These are phyloP conservation scores for Podospora sp. DNA, from an alignment of 495 filamentous ascomycete species.

Conservation along the genomic window DNA sequence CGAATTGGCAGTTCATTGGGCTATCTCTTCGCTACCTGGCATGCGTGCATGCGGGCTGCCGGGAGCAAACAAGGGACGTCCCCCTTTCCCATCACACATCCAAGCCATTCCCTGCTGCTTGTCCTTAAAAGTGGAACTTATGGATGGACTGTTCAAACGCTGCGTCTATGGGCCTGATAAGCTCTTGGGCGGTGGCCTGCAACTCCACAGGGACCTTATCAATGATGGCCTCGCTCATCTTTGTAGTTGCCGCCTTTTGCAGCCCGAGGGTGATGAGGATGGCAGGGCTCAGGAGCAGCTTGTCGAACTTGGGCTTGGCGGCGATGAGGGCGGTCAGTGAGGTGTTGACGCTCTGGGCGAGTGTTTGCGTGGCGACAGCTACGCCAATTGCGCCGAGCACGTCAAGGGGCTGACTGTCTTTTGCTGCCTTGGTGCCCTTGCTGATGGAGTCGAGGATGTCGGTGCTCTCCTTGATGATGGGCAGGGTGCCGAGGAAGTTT, in stretches of 20 bases:
- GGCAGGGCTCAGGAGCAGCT: slow-evolving; percentile 34
- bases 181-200: slow-evolving; percentile 26
- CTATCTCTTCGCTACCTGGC: too few species aligned
- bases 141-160: slow-evolving; percentile 36
- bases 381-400: slow-evolving; percentile 29
- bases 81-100: too few species aligned
- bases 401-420: slow-evolving; percentile 24
- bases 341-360: slow-evolving; percentile 30
- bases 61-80: too few species aligned
- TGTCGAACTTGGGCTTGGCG: slow-evolving; percentile 41
- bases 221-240: slow-evolving; percentile 35
- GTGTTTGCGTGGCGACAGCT: slow-evolving; percentile 28
- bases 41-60: too few species aligned
- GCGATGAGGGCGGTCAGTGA: slow-evolving; percentile 33
- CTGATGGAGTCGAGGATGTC: slow-evolving; percentile 37
- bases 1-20: too few species aligned
- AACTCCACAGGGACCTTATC: slow-evolving; percentile 40
- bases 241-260: slow-evolving; percentile 37
- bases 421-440: slow-evolving; percentile 34
- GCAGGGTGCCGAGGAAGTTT: slow-evolving; percentile 29
- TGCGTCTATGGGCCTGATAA: slow-evolving; percentile 34
- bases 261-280: slow-evolving; percentile 37
- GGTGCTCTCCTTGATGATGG: slow-evolving; percentile 34
- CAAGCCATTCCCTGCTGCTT: background rate
- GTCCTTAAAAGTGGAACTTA: slow-evolving; percentile 23